Base-by-base conservation (phyloP, 768 basidiomycete genomes). In the Strobilomyces dryophilus region DNA sequence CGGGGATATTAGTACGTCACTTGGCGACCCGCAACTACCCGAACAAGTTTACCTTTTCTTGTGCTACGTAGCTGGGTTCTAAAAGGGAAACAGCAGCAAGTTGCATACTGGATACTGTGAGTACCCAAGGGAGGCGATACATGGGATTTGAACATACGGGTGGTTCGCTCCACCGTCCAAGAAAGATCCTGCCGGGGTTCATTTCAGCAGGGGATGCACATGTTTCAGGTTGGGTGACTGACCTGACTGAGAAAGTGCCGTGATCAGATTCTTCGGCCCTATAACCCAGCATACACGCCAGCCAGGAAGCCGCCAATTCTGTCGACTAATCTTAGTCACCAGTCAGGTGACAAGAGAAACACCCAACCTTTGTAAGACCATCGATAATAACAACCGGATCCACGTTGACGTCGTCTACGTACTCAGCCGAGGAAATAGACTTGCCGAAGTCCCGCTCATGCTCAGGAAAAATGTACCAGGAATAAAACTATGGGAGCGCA, bases 251-350 rank as follows among this genome's bases (percentile, higher is more conserved):
- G 89, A 91, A 39, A 98, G 80, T 1, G 94, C 94, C 8, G 86
- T 85, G 59, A 97, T 78, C 42, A 97, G 67, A 66, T 90, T 88
- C 72, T 88, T 92, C 15, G 94, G 95, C 1, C 92, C 94, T 20
- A 95, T 66, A 31, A 97, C 92, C 94, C 89, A 92, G 73, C 92
- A 95, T 37, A 94, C 76, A 58, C 95, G 81, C 92, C 92, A 98
- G 34, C 95, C 95, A 9, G 94, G 93, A 51, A 95, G 83, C 62
- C 94, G 85, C 87, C 89, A 95, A 70, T 94, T 94, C 88, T 97
- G 64, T 59, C 35, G 21, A 65, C 66, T 66, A 29, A 6, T 24
- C n/a, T 51, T 5, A 54, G 35, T 18, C n/a, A 51, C 32, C 18
- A 10, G 29, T 27, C 17, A 27, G 51, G 20, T 1, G 35, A 20